A percentile compares a stretch with the other conserved stretches of the same genome.
Conservation (phyloP, 1,284 basidiomycete species). For the Heliocybe sulcata region DNA sequence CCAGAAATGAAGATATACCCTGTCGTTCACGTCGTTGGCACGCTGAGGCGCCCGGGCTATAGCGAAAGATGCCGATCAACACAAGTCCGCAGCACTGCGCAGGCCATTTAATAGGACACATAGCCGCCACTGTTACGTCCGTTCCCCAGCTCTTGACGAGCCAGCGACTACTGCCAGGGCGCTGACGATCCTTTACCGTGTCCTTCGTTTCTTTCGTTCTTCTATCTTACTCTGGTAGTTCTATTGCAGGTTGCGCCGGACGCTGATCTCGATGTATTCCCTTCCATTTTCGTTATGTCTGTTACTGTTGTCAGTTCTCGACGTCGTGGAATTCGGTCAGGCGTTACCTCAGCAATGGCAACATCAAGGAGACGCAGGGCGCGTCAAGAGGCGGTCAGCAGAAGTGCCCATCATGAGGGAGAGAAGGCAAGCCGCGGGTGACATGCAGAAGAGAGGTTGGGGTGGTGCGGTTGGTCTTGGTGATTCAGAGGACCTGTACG, state of each 20-base stretch:
- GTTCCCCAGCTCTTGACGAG: neutral
- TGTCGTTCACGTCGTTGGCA: too few relatives aligned
- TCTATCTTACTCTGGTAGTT: neutral
- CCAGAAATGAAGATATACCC: too few relatives aligned
- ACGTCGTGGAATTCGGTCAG: neutral
- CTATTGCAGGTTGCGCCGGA: neutral
- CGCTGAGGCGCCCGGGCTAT: too few relatives aligned
- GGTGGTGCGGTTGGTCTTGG: slow-evolving; percentile 18
- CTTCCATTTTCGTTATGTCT: neutral
- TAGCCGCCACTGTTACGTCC: too few relatives aligned
- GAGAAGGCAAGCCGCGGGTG: neutral
- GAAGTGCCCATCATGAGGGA: slow-evolving; percentile 1
- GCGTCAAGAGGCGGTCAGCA: neutral
- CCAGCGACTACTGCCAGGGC: neutral
- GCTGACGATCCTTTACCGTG: neutral
- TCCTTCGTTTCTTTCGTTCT: neutral
- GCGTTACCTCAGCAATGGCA: neutral
- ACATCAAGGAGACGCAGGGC: neutral
- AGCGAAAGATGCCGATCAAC: too few relatives aligned
- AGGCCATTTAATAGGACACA: too few relatives aligned
- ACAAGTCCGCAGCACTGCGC: too few relatives aligned
- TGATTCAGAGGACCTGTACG: slow-evolving; percentile 21
- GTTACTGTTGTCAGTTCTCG: neutral
- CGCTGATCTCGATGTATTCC: slow-evolving; percentile 2
- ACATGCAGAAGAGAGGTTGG: slow-evolving; percentile 8